Conservation (phyloP, 2,329 filamentous ascomycete genomes). For the Penicillium hordei region DNA sequence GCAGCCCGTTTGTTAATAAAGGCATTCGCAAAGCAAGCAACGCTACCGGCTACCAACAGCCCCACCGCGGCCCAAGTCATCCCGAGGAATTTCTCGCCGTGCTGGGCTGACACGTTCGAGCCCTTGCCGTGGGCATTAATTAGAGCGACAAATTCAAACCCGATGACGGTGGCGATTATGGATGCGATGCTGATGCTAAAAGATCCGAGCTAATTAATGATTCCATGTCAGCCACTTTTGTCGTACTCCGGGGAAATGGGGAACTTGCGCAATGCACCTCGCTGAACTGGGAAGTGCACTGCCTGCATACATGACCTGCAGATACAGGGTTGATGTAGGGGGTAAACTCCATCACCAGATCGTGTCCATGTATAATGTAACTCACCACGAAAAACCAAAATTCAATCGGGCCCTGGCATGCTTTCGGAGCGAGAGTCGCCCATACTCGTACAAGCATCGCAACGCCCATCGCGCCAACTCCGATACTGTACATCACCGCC, state of each 20-base stretch:
- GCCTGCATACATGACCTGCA: not conserved
- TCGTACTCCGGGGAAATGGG: not conserved
- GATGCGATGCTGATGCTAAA: constrained; percentile 67
- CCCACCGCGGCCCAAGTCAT: constrained; percentile 60
- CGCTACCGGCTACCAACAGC: constrained; percentile 32
- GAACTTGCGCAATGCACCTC: not conserved
- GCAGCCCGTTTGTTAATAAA: constrained; percentile 17
- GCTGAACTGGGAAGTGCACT: not conserved
- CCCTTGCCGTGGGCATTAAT: constrained; percentile 56
- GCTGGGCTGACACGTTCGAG: constrained; percentile 51
- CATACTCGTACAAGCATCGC: constrained; percentile 49
- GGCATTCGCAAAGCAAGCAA: constrained; percentile 32
- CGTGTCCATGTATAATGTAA: constrained; percentile 1
- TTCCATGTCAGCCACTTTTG: not conserved
- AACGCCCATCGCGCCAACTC: constrained; percentile 54
- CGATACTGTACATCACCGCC: constrained; percentile 61
- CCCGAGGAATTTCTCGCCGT: constrained; percentile 56
- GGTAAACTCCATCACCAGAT: not conserved
- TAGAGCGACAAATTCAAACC: constrained; percentile 52
- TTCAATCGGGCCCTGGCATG: constrained; percentile 52
- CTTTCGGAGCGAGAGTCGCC: constrained; percentile 47
- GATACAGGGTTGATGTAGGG: not conserved
- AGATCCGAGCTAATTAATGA: constrained; percentile 48
- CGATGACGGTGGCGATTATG: constrained; percentile 67
- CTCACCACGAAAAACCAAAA: constrained; percentile 48